Percentiles rank a stretch among this genome's conserved stretches.
Conservation (phyloP, 257 asterid species). For the Jacaranda copaia region DNA sequence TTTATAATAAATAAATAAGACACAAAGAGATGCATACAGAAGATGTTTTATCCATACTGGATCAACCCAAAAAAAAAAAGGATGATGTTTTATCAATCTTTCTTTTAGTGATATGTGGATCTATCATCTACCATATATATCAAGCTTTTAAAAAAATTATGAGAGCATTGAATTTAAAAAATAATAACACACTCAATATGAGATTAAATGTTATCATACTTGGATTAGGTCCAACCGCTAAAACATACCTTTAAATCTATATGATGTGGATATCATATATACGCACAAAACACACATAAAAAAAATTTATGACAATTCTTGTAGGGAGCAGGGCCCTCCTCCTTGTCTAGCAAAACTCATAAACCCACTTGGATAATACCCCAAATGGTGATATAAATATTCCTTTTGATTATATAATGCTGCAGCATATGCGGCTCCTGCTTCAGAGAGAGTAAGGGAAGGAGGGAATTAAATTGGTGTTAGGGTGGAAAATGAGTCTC, state of each 20-base stretch:
- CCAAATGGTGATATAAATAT: not conserved
- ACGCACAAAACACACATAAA: no score
- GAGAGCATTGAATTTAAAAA: not conserved
- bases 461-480: not conserved
- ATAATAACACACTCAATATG: not conserved
- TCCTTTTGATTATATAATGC: not conserved
- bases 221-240: not conserved
- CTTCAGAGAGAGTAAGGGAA: not conserved
- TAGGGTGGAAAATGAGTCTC: constrained; percentile 20
- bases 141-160: not conserved
- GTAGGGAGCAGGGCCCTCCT: not conserved
- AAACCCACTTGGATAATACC: not conserved
- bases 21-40: not conserved
- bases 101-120: no score
- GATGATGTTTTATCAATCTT: no score
- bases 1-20: not conserved
- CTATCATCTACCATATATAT: not conserved
- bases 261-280: no score
- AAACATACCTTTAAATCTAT: no score
- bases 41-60: not conserved
- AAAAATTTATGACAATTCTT: not conserved
- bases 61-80: no score
- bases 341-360: not conserved
- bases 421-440: constrained; percentile 2
- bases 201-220: not conserved